Conservation (phyloP, 2,329 filamentous ascomycete genomes). For the Ceratocystis lukuohia region DNA sequence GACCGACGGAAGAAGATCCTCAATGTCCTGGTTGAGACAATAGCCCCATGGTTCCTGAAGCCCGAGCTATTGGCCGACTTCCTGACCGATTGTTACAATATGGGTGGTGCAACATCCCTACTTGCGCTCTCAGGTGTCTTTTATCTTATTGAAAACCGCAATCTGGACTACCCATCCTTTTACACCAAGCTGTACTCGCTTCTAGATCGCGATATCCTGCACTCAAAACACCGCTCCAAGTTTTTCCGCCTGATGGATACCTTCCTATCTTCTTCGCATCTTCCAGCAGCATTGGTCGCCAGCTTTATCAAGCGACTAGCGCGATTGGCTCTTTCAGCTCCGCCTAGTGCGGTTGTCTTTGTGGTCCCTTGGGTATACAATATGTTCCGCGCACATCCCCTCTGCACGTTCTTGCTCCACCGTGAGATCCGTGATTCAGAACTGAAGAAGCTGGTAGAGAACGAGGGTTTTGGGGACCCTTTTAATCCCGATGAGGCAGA, state of each 20-base stretch:
- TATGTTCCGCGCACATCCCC: constrained; percentile 74
- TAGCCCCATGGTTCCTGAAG: constrained; percentile 80
- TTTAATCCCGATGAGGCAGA: constrained; percentile 65
- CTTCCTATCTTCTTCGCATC: constrained; percentile 81
- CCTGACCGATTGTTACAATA: constrained; percentile 82
- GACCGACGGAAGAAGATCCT: constrained; percentile 70
- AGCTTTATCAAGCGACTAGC: constrained; percentile 94
- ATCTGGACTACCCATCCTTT: constrained; percentile 91
- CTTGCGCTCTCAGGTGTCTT: constrained; percentile 86
- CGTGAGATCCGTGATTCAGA: constrained; percentile 50
- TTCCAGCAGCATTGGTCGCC: constrained; percentile 79
- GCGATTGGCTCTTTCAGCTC: constrained; percentile 70
- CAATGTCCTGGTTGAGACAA: constrained; percentile 57
- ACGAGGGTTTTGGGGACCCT: constrained; percentile 52
- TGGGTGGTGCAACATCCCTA: constrained; percentile 73
- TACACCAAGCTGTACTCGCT: constrained; percentile 90
- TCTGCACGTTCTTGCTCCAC: constrained; percentile 93
- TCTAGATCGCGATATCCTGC: constrained; percentile 69
- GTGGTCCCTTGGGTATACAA: constrained; percentile 94
- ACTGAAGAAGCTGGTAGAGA: constrained; percentile 45
- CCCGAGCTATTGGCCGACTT: constrained; percentile 92
- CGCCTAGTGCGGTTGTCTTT: constrained; percentile 76
- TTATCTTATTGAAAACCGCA: constrained; percentile 83
- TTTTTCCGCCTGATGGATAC: constrained; percentile 89
- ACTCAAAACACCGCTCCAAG: constrained; percentile 84